Base-by-base conservation (phyloP, 305 asterid species). In the Andrographis paniculata region DNA sequence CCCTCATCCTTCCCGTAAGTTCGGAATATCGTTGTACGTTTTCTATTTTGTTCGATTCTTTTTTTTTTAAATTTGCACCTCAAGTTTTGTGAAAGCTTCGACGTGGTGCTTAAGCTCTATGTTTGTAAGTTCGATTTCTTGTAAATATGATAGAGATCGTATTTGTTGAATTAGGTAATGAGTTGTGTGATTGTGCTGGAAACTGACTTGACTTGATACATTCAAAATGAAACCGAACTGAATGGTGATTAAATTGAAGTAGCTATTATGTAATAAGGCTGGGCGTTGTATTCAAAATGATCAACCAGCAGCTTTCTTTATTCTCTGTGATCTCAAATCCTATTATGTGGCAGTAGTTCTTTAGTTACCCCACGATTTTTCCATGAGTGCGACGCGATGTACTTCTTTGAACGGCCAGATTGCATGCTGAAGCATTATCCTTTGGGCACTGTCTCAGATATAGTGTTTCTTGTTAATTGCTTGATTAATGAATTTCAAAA, bases 1-100 rank as follows among this genome's bases (percentile, higher is more conserved):
- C 81, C 52, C 65, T 87, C 56, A 69, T 86, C 45, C 92, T 87
- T 45, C 85, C 82, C 6, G 97, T 84, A 69, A 69, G 76, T 30
- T 48, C 47, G 31, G 12, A 12, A 9, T 18, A 31, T 45, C 12
- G 39, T 15, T 22, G 2, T 22, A 37, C 38, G 9, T 19, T 40
- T 39, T 30, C 20, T n/a, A 20, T 4, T 5, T 19, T 3, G 8
- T 14, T 42, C 2, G 22, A 17, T 35, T 58, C 20, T 24, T 14
- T 41, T 14, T 44, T 33, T 22, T 28, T 23, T 17, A 13, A 14
- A 0, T 10, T 5, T 2, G 28, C n/a, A n/a, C n/a, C n/a, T n/a
- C n/a, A n/a, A n/a, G 20, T 6, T 21, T 35, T 39, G 30, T 14
- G 38, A 24, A 24, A 24, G 38, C 16, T 16, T 12, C 12, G 42